Evolutionary conservation across 345 rosid species (phyloP).

Genomic region (Rhodamnia rubescens): DNA sequence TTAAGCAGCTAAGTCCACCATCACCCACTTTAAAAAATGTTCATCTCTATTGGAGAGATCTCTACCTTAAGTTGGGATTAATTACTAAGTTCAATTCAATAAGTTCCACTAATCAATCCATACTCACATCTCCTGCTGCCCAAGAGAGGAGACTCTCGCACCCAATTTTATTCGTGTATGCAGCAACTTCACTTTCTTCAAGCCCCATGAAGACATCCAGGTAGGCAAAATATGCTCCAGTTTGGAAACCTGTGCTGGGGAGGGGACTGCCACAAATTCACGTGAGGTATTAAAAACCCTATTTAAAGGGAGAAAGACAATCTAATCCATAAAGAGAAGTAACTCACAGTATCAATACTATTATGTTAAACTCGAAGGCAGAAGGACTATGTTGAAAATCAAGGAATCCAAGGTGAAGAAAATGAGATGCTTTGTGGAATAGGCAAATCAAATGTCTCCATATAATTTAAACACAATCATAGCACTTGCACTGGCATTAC

Average conservation of each 20-base stretch:
- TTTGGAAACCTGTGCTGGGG: constrained; percentile 62
- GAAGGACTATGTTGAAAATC: constrained; percentile 1
- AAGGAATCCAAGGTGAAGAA: not conserved
- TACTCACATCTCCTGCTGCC: constrained; percentile 55
- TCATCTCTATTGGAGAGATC: not conserved
- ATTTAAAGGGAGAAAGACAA: not conserved
- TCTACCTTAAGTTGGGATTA: not conserved
- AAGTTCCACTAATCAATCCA: not conserved
- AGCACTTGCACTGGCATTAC: constrained; percentile 17
- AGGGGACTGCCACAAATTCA: constrained; percentile 54
- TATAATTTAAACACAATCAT: not conserved
- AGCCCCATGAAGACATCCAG: constrained; percentile 33
- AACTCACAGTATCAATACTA: not conserved
- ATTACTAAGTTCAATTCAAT: not conserved
- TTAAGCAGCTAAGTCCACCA: not conserved
- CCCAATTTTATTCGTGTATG: constrained; percentile 46
- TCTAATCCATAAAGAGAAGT: not conserved
- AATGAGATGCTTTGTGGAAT: not conserved
- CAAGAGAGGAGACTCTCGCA: constrained; percentile 59
- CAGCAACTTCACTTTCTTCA: constrained; percentile 21
- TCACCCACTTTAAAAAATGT: not conserved
- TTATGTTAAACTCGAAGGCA: not conserved
- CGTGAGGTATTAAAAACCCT: not conserved
- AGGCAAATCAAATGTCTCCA: not conserved
- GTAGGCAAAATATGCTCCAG: constrained; percentile 67